phyloP scores from a whole-genome alignment of 345 rosid species.

The Citrus hindsii region DNA sequence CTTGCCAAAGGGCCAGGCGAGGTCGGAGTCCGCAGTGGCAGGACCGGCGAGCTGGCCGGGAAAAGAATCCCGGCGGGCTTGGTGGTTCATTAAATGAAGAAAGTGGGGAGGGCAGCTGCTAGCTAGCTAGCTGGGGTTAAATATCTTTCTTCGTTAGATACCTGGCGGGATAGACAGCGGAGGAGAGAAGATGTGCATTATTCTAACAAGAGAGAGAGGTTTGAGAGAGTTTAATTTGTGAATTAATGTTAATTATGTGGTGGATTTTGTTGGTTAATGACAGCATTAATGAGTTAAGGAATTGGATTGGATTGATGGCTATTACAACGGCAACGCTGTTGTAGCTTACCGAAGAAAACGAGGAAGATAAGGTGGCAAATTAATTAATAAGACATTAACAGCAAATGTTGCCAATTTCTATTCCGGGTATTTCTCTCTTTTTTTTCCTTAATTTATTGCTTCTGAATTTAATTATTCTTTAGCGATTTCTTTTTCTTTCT shows the following conservation, averaged over 20 bases:
- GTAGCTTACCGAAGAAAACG: neutral
- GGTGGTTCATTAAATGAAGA: slow-evolving; percentile 36
- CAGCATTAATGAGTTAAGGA: slow-evolving; percentile 29
- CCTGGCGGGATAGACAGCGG: slow-evolving; percentile 41
- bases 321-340: neutral
- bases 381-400: neutral
- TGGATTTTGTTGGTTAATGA: slow-evolving; percentile 21
- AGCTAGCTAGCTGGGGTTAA: neutral
- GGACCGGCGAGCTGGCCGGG: slow-evolving; percentile 36
- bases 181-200: slow-evolving; percentile 39
- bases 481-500: neutral
- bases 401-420: neutral
- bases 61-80: slow-evolving; percentile 47
- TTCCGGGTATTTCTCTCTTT: neutral
- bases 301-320: slow-evolving; percentile 2
- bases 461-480: no score
- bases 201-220: neutral
- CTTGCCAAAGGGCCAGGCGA: slow-evolving; percentile 71
- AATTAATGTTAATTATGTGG: neutral
- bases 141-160: neutral
- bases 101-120: neutral
- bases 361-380: slow-evolving; percentile 1
- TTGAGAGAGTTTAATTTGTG: no score
- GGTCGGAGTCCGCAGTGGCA: slow-evolving; percentile 38
- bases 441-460: neutral